phyloP scores from a whole-genome alignment of 805 yeast species.

The Lipomyces anomalus region DNA sequence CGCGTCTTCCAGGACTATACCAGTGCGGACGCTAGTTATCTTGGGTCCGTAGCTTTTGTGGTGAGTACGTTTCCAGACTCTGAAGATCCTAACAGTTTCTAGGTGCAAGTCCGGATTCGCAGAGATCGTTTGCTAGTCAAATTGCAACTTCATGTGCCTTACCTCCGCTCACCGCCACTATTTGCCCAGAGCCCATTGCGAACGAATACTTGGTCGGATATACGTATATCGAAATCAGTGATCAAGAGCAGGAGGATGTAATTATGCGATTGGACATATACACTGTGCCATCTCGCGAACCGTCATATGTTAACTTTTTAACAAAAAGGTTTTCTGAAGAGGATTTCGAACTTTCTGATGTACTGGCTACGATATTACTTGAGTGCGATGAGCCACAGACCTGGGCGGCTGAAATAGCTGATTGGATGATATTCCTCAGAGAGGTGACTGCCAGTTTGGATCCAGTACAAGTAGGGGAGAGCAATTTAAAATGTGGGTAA shows the following conservation, averaged over 20 bases:
- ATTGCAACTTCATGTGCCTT: constrained; percentile 7
- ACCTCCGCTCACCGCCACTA: too few relatives aligned
- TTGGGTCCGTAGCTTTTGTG: constrained; percentile 9
- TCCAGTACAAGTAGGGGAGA: not conserved
- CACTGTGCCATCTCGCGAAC: constrained; percentile 6
- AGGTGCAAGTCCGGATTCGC: constrained; percentile 10
- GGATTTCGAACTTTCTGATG: constrained; percentile 3
- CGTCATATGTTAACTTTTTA: constrained; percentile 7
- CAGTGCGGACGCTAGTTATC: constrained; percentile 6
- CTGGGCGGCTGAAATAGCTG: constrained; percentile 18
- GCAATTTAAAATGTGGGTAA: not conserved
- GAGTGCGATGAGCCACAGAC: constrained; percentile 21
- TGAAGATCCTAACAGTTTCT: not conserved
- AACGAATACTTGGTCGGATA: constrained; percentile 28
- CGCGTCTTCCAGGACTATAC: not conserved
- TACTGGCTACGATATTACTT: constrained; percentile 11
- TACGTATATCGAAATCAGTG: constrained; percentile 27
- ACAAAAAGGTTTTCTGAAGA: constrained; percentile 7
- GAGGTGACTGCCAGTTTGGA: constrained; percentile 9
- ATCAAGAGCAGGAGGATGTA: constrained; percentile 24
- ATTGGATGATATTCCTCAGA: constrained; percentile 8
- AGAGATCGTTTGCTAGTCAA: constrained; percentile 11
- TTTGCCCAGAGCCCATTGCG: constrained; percentile 6
- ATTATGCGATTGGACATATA: constrained; percentile 14
- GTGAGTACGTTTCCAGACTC: too few relatives aligned